Evolutionary conservation across 2,329 filamentous ascomycete genomes (phyloP), one percentile per base, ranked within the genome.

Genomic region (Colletotrichum sp.): DNA sequence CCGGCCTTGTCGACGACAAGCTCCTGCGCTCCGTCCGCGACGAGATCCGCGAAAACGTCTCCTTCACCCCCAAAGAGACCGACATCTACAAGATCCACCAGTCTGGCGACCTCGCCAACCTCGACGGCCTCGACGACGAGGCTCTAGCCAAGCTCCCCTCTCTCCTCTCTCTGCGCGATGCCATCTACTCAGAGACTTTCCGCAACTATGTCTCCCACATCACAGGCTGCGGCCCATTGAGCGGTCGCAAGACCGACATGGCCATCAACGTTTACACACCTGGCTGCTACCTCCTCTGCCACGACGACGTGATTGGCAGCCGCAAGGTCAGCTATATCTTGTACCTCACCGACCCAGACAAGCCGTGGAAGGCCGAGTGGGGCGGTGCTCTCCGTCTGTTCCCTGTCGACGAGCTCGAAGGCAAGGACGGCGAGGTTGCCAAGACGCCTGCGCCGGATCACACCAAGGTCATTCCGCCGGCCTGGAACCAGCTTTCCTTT

Each of bases 1-100:
- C 92, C 79, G 88, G 91, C 70, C 88, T 99, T 58, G 93, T 99
- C 83, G 89, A 97, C 85, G 94, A 96, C 80, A 85, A 88, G 64
- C 93, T 99, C 21, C 92, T 99, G 63, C 96, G 96, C 81, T 90
- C 92, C 71, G 97, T 99, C 75, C 96, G 97, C 82, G 87, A 91
- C 81, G 97, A 99, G 87, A 96, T 99, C 84, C 93, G 94, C 84
- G 90, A 94, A 79, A 96, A 98, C 82, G 94, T 99, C 79, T 93
- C 95, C 79, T 99, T 99, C 87, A 98, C 97, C 15, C 96, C 96
- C 80, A 99, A 99, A 85, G 97, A 99, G 86, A 99, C 97, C 64
- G 97, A 99, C 84, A 99, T 99, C 81, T 99, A 99, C 91, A 98
- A 98, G 86, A 99, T 99, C 82, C 96, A 98, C 90, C 97, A 99